These are phyloP conservation scores for Clarireedia monteithiana DNA, from an alignment of 2,329 filamentous ascomycete species.

Conservation along the genomic window DNA sequence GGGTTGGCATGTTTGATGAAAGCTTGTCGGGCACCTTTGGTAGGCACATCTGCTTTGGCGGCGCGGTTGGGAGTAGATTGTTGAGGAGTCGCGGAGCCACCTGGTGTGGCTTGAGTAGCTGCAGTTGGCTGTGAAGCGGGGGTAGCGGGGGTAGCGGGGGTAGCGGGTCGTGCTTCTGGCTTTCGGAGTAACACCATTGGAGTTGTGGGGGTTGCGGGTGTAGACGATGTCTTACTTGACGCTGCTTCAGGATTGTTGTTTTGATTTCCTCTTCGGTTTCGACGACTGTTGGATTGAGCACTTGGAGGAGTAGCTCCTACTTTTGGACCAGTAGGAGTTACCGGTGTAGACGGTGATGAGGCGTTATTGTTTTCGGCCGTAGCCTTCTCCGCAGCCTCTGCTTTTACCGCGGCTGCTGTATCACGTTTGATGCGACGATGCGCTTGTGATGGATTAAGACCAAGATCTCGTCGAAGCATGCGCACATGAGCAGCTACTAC, in stretches of 20 bases:
- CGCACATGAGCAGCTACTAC: slow-evolving; percentile 56
- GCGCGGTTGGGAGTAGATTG: slow-evolving; percentile 24
- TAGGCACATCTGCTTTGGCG: slow-evolving; percentile 23
- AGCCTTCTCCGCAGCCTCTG: slow-evolving; percentile 17
- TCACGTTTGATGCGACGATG: slow-evolving; percentile 53
- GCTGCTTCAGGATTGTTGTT: slow-evolving; percentile 20
- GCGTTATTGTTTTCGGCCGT: slow-evolving; percentile 4
- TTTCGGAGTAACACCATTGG: slow-evolving; percentile 35
- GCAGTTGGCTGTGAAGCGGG: slow-evolving; percentile 8
- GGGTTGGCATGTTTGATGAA: slow-evolving; percentile 81
- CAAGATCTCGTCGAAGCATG: slow-evolving; percentile 58
- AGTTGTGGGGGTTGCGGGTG: slow-evolving; percentile 24
- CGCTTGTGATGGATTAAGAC: slow-evolving; percentile 54
- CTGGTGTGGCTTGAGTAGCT: slow-evolving; percentile 20
- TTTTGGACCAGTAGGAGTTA: slow-evolving; percentile 28
- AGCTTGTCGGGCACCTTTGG: slow-evolving; percentile 51
- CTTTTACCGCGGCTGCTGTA: slow-evolving; percentile 28
- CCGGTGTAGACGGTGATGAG: slow-evolving; percentile 3
- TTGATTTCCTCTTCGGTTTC: slow-evolving; percentile 32
- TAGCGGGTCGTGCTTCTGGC: slow-evolving; percentile 18
- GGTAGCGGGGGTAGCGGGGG: slow-evolving; percentile 23
- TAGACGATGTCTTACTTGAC: slow-evolving; percentile 14
- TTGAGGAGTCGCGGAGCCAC: slow-evolving; percentile 23
- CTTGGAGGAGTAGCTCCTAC: slow-evolving; percentile 14
- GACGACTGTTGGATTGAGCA: slow-evolving; percentile 16